Evolutionary conservation across 2,329 filamentous ascomycete species (phyloP), one percentile per base, ranked within the genome.

Genomic region (Penicillium aurantiogriseum): DNA sequence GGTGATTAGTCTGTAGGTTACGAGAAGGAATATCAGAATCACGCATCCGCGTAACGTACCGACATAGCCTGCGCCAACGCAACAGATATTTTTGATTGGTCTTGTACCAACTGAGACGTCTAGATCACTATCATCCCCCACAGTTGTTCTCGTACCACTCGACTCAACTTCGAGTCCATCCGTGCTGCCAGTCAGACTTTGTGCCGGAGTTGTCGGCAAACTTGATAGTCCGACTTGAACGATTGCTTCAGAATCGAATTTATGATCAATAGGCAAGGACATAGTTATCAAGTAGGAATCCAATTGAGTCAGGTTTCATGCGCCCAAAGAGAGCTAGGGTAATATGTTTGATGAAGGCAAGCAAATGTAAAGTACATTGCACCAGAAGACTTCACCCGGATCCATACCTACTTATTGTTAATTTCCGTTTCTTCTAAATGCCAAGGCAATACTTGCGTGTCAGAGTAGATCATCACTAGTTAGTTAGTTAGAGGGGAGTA

Each of bases 51-150:
- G 0, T 2, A 42, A 50, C 47, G 4, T 42, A 66, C 68, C 68
- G 19, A 67, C 63, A 54, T 66, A 64, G 25, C 68, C 66, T 11
- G 68, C 66, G 5, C 67, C 65, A 13, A 69, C 58, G 33, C 67
- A 62, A 51, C 66, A 70, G 6, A 64, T 64, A 25, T 48, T 65
- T 10, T 54, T 61, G 25, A 69, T 62, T 9, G 46, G 15, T 33
- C 48, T 51, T 5, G 51, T 15, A 3, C 25, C 51, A 11, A 57
- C 35, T 10, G 40, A 10, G 17, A 6, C 21, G 3, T 59, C 51
- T n/a, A 10, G 10, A 27, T 57, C 56, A 3, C 35, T 51, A 10
- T 55, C 44, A 8, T 42, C 25, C 4, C 29, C 48, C 13, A 25
- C 39, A 6, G 51, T 43, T 29, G 33, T 29, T 13, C 36, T 51